These are phyloP conservation scores for Moricandia arvensis DNA, from an alignment of 345 rosid species.

Conservation along the genomic window DNA sequence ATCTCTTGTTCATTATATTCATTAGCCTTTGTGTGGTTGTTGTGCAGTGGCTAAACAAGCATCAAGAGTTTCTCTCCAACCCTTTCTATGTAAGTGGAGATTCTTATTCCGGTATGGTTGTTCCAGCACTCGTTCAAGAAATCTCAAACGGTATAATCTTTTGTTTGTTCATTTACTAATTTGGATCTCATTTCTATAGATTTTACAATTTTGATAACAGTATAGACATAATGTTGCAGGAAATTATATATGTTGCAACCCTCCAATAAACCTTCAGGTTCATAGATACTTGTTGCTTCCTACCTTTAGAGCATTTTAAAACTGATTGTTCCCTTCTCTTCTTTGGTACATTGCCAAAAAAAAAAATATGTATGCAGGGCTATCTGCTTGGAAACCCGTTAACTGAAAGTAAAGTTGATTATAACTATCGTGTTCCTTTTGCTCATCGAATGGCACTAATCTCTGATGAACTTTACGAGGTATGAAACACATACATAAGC, in stretches of 20 bases:
- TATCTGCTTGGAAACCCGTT: conserved; percentile 58
- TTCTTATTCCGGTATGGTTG: conserved; percentile 57
- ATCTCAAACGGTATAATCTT: conserved; percentile 29
- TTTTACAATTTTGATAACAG: not conserved
- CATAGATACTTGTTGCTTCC: not conserved
- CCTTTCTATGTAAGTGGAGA: conserved; percentile 62
- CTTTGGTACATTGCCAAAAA: too few species aligned
- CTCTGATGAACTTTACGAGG: conserved; percentile 60
- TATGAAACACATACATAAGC: not conserved
- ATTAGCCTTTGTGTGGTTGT: not conserved
- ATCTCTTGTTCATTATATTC: not conserved
- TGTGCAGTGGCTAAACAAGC: conserved; percentile 61
- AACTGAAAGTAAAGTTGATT: conserved; percentile 35
- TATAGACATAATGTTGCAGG: not conserved
- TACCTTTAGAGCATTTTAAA: too few species aligned
- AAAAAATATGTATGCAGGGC: conserved; percentile 61
- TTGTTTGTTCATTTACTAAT: not conserved
- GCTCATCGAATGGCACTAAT: conserved; percentile 57
- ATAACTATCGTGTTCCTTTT: conserved; percentile 42
- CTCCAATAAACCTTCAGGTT: conserved; percentile 45
- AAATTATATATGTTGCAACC: conserved; percentile 21
- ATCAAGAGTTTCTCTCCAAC: conserved; percentile 53
- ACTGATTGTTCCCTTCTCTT: not conserved
- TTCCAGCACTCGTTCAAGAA: conserved; percentile 54
- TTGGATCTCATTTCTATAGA: not conserved